These are phyloP conservation scores for Yarrowia alimentaria DNA, from an alignment of 805 yeast species.

Conservation along the genomic window DNA sequence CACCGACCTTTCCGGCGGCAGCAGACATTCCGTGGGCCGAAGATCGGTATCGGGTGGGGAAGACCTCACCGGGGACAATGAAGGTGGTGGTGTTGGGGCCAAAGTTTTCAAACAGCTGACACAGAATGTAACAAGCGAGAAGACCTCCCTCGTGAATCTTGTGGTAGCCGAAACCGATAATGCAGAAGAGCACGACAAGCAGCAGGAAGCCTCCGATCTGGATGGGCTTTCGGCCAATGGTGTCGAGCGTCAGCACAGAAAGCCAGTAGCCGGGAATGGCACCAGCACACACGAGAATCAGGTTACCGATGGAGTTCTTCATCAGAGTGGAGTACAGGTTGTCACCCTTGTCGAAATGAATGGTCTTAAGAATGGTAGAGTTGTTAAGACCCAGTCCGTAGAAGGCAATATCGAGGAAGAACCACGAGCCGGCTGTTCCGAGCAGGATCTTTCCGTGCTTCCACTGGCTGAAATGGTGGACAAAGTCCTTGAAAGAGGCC, in stretches of 20 bases:
- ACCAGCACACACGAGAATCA: slow-evolving; percentile 92
- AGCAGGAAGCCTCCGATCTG: slow-evolving; percentile 57
- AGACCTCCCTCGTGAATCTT: slow-evolving; percentile 33
- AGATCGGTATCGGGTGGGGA: slow-evolving; percentile 65
- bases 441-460: slow-evolving; percentile 70
- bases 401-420: slow-evolving; percentile 60
- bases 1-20: slow-evolving; percentile 64
- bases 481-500: slow-evolving; percentile 76
- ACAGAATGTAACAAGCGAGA: slow-evolving; percentile 58
- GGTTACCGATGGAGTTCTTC: slow-evolving; percentile 70
- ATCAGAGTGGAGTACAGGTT: slow-evolving; percentile 59
- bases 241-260: slow-evolving; percentile 53
- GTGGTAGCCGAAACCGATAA: slow-evolving; percentile 56
- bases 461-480: slow-evolving; percentile 76
- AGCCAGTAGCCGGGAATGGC: slow-evolving; percentile 64
- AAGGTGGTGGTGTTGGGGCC: slow-evolving; percentile 67
- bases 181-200: slow-evolving; percentile 53
- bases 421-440: slow-evolving; percentile 61
- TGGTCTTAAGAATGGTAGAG: slow-evolving; percentile 48
- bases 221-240: slow-evolving; percentile 57
- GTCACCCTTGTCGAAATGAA: slow-evolving; percentile 58
- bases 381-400: slow-evolving; percentile 62
- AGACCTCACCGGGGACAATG: slow-evolving; percentile 61
- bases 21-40: slow-evolving; percentile 67
- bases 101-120: slow-evolving; percentile 64